A percentile compares a stretch with the other conserved stretches of the same genome.
Evolutionary conservation across 495 filamentous ascomycete species (phyloP).

Genomic region (Penicillium nucicola): DNA sequence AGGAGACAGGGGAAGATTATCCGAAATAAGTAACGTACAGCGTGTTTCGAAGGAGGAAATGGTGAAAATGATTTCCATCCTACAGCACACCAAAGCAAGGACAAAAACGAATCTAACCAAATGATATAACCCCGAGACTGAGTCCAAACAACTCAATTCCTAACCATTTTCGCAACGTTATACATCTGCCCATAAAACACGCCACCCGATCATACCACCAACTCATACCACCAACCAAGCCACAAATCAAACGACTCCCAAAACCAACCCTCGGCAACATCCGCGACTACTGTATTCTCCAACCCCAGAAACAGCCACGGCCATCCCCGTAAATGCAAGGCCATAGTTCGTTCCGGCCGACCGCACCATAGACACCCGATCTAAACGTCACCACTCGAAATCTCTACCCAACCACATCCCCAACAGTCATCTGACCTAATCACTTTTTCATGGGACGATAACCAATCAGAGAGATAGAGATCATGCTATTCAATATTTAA

Average conservation of each 20-base stretch:
- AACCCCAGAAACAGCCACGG: neutral
- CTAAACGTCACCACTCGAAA: neutral
- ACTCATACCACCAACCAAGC: neutral
- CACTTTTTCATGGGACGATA: no score
- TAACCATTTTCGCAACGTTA: neutral
- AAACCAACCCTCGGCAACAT: neutral
- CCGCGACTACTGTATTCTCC: neutral
- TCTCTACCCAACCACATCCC: neutral
- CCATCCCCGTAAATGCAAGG: no score
- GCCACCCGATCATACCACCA: conserved; percentile 6
- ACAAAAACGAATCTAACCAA: no score
- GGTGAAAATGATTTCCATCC: no score
- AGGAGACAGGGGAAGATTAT: no score
- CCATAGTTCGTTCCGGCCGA: no score
- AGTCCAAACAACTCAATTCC: neutral
- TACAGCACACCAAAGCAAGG: no score
- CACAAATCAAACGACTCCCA: neutral
- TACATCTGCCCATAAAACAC: conserved; percentile 6
- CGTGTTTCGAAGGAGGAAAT: no score
- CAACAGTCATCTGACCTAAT: neutral
- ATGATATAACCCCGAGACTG: no score
- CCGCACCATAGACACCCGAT: neutral
- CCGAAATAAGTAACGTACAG: no score
- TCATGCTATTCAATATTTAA: neutral
- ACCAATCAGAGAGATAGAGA: neutral